Percentiles rank a stretch among this genome's conserved stretches.
Evolutionary conservation across 23 red algal species (phyloP).

Genomic region (Gracilaria gracilis): DNA sequence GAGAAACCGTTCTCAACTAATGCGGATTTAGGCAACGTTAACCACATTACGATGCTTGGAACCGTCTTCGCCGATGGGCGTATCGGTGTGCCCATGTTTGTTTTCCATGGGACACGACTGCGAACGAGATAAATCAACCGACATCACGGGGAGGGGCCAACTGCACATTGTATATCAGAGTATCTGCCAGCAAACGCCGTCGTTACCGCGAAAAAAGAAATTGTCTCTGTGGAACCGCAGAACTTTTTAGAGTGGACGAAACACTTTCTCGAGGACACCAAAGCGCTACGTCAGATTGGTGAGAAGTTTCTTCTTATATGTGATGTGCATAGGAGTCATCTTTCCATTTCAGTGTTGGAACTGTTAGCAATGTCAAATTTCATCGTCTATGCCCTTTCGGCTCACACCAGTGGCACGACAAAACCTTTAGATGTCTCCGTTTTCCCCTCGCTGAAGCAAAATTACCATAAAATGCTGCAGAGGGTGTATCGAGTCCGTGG

Average conservation of each 20-base stretch:
- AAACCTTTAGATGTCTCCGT: no score
- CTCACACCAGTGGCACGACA: no score
- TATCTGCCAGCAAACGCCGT: neutral
- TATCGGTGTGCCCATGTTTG: constrained; percentile 1
- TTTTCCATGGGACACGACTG: neutral
- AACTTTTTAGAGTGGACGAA: constrained; percentile 17
- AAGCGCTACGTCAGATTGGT: no score
- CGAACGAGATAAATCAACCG: neutral
- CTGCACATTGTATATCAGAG: neutral
- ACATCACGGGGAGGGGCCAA: neutral
- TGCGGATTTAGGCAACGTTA: constrained; percentile 1
- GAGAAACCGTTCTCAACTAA: neutral
- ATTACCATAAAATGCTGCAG: no score
- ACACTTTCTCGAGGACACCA: constrained; percentile 19
- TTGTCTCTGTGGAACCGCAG: neutral
- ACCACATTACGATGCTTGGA: neutral
- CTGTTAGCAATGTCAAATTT: no score
- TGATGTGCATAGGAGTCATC: no score
- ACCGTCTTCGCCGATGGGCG: neutral
- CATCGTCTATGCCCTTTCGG: no score
- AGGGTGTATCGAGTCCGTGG: no score
- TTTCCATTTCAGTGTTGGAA: no score
- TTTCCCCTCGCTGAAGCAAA: no score
- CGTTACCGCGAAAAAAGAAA: neutral
- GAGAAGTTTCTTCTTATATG: no score